Percentiles rank a stretch among this genome's conserved stretches.
phyloP scores from a whole-genome alignment of 768 basidiomycete genomes.

The Phaeotremella skinneri region DNA sequence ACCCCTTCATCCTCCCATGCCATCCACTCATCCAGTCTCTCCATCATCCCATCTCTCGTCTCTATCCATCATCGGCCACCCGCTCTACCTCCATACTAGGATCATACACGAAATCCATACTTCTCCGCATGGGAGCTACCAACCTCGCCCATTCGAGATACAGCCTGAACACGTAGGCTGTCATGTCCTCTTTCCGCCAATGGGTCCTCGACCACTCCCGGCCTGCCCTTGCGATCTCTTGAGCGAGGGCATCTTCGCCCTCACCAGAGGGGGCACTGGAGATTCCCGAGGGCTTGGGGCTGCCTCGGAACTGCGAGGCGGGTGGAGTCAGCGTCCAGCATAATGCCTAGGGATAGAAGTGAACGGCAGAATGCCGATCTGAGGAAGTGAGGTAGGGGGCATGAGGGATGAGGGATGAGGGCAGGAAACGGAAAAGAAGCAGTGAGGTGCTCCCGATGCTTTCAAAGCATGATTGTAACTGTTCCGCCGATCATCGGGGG shows the following conservation, averaged over 20 bases:
- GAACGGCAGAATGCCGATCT: too few relatives aligned
- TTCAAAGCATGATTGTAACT: too few relatives aligned
- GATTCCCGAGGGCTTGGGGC: too few relatives aligned
- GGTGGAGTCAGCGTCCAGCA: neutral
- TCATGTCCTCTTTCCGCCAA: constrained; percentile 47
- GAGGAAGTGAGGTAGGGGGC: too few relatives aligned
- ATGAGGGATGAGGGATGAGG: too few relatives aligned
- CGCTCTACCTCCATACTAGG: constrained; percentile 22
- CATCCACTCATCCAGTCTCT: too few relatives aligned
- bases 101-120: constrained; percentile 39
- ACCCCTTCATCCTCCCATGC: too few relatives aligned
- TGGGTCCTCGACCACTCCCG: constrained; percentile 36
- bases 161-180: constrained; percentile 46
- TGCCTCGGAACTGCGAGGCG: constrained; percentile 33
- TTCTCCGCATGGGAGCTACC: constrained; percentile 25
- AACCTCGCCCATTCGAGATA: constrained; percentile 50
- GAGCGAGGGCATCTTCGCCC: constrained; percentile 33
- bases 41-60: too few relatives aligned
- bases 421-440: too few relatives aligned
- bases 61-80: too few relatives aligned
- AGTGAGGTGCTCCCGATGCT: too few relatives aligned
- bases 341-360: neutral
- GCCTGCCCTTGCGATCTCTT: constrained; percentile 41
- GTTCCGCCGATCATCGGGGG: neutral
- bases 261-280: neutral